phyloP scores from a whole-genome alignment of 2,329 filamentous ascomycete genomes.

The Ceratocystis diversiconidia region DNA sequence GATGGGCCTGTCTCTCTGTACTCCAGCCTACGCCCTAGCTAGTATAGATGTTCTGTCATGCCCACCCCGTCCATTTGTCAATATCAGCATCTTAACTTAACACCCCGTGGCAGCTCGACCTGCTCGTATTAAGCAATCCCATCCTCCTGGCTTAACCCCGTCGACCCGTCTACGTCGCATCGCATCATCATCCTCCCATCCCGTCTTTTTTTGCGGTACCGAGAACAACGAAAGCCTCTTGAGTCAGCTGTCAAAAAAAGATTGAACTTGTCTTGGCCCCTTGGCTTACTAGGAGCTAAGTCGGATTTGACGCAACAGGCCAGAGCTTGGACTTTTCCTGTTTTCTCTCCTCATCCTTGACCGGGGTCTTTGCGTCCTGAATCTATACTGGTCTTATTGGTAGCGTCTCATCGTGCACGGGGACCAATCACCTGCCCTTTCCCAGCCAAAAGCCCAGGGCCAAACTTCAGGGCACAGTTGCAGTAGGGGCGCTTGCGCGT shows the following conservation, averaged over 20 bases:
- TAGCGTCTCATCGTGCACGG: constrained; percentile 1
- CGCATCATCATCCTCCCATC: background rate
- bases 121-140: background rate
- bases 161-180: background rate
- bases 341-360: background rate
- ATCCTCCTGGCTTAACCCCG: background rate
- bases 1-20: too few relatives aligned
- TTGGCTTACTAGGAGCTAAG: background rate
- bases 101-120: too few relatives aligned
- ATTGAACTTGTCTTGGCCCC: background rate
- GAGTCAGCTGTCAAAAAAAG: background rate
- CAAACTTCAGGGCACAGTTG: background rate
- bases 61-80: too few relatives aligned
- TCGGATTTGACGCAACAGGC: background rate
- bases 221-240: background rate
- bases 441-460: background rate
- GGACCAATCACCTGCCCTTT: background rate
- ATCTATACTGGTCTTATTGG: background rate
- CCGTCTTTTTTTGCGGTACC: background rate
- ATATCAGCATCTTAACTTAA: too few relatives aligned
- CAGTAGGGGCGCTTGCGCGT: background rate
- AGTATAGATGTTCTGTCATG: too few relatives aligned
- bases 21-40: too few relatives aligned
- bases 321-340: background rate
- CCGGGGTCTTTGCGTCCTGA: background rate